Conservation (phyloP, 495 filamentous ascomycete genomes). For the Staphylotrichum tortipilum region DNA sequence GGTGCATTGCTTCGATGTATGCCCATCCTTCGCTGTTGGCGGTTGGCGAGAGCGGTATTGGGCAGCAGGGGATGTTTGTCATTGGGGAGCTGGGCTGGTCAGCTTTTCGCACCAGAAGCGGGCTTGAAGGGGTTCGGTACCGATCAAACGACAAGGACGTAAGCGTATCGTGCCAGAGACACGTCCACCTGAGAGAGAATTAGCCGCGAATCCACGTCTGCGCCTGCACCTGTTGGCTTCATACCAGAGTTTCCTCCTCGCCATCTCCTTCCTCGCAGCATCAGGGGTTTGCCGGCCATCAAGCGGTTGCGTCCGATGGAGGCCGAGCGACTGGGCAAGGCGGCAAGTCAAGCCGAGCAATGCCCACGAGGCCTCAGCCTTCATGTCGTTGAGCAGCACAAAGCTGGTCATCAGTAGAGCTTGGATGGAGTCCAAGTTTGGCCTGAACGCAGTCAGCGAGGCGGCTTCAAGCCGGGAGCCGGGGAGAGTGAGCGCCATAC, state of each 20-base stretch:
- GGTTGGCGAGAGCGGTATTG: slow-evolving; percentile 36
- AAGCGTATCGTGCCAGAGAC: slow-evolving; percentile 48
- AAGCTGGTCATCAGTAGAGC: slow-evolving; percentile 46
- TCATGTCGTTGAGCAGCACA: slow-evolving; percentile 51
- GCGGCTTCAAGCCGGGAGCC: background rate
- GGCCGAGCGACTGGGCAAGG: slow-evolving; percentile 46
- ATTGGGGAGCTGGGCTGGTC: slow-evolving; percentile 32
- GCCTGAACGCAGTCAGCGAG: slow-evolving; percentile 21
- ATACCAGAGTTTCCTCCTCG: slow-evolving; percentile 40
- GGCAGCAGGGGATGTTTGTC: slow-evolving; percentile 42
- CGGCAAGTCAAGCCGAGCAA: slow-evolving; percentile 47
- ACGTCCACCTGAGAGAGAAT: slow-evolving; percentile 41
- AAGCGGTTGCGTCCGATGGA: slow-evolving; percentile 37
- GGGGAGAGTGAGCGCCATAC: slow-evolving; percentile 9
- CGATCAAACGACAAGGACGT: slow-evolving; percentile 49
- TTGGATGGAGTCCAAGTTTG: slow-evolving; percentile 50
- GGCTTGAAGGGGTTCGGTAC: slow-evolving; percentile 20
- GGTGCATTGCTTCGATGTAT: slow-evolving; percentile 49
- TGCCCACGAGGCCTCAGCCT: slow-evolving; percentile 51
- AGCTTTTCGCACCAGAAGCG: no score
- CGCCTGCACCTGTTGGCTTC: no score
- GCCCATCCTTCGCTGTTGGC: slow-evolving; percentile 38
- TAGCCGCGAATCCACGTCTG: no score
- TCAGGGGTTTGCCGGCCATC: slow-evolving; percentile 31
- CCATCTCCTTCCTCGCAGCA: slow-evolving; percentile 33